Evolutionary conservation across 441 rosid genomes (phyloP).

Genomic region (Croton setiger): DNA sequence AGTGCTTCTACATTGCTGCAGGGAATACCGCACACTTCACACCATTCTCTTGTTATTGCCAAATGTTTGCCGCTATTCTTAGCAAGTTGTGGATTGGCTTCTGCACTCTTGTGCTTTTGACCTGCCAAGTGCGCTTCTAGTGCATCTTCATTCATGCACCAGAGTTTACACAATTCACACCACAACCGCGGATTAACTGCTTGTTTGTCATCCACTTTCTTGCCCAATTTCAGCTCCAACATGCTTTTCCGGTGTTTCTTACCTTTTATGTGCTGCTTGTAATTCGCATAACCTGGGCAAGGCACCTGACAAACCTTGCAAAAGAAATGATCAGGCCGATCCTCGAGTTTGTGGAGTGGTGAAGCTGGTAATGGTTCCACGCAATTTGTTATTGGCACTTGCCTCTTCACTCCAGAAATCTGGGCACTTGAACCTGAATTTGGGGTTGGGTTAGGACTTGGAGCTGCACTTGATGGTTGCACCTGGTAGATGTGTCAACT

Average conservation of each 20-base stretch:
- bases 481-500: constrained; percentile 13
- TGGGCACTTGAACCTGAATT: not conserved
- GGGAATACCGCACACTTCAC: constrained; percentile 20
- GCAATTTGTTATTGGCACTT: constrained; percentile 2
- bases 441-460: not conserved
- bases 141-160: constrained; percentile 22
- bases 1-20: constrained; percentile 5
- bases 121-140: constrained; percentile 22
- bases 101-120: constrained; percentile 22
- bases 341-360: not conserved
- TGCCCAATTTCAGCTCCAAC: constrained; percentile 8
- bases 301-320: constrained; percentile 27
- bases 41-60: not conserved
- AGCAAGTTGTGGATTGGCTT: not conserved
- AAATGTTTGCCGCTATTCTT: not conserved
- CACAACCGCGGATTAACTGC: not conserved
- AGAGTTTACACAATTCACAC: constrained; percentile 22
- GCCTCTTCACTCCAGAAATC: constrained; percentile 17
- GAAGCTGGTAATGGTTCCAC: constrained; percentile 9
- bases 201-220: not conserved
- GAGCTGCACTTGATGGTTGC: constrained; percentile 8
- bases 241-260: constrained; percentile 24
- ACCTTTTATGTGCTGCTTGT: constrained; percentile 25
- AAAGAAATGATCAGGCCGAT: not conserved
- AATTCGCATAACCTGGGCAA: constrained; percentile 13